A percentile compares a stretch with the other conserved stretches of the same genome.
Evolutionary conservation across 1,284 basidiomycete genomes (phyloP).

Genomic region (Leccinum subrobustum): DNA sequence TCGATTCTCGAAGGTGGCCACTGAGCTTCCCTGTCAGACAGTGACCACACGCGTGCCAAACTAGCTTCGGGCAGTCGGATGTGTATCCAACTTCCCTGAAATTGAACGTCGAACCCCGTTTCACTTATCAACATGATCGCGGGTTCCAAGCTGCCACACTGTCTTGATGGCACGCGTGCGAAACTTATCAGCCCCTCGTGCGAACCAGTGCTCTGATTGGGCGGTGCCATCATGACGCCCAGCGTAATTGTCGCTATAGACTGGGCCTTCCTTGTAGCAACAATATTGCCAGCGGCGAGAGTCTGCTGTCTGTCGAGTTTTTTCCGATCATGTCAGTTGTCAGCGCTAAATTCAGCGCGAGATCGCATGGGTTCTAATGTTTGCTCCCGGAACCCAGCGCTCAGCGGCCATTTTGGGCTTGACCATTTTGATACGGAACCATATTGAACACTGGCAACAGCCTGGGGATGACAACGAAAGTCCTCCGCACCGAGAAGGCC

Average conservation of each 20-base stretch:
- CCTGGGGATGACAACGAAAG: slow-evolving; percentile 92
- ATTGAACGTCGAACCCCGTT: background rate
- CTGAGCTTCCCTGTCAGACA: background rate
- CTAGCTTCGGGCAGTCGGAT: background rate
- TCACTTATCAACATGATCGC: background rate
- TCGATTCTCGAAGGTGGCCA: background rate
- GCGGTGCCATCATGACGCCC: background rate
- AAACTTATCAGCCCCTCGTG: background rate
- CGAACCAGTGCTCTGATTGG: background rate
- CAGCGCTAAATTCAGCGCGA: background rate
- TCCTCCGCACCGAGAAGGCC: slow-evolving; percentile 93
- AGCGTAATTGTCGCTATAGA: background rate
- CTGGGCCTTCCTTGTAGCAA: background rate
- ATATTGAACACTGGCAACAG: background rate
- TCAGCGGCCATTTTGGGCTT: background rate
- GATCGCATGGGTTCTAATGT: background rate
- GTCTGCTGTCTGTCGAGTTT: background rate
- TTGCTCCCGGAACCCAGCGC: background rate
- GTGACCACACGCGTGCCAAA: background rate
- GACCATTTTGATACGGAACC: background rate
- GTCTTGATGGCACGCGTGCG: background rate
- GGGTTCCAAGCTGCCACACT: background rate
- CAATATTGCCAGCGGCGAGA: background rate
- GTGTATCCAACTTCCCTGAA: background rate
- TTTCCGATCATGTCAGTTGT: background rate